A percentile compares a stretch with the other conserved stretches of the same genome.
Evolutionary conservation across 768 basidiomycete genomes (phyloP).

Genomic region (Phaeotremella fagi): DNA sequence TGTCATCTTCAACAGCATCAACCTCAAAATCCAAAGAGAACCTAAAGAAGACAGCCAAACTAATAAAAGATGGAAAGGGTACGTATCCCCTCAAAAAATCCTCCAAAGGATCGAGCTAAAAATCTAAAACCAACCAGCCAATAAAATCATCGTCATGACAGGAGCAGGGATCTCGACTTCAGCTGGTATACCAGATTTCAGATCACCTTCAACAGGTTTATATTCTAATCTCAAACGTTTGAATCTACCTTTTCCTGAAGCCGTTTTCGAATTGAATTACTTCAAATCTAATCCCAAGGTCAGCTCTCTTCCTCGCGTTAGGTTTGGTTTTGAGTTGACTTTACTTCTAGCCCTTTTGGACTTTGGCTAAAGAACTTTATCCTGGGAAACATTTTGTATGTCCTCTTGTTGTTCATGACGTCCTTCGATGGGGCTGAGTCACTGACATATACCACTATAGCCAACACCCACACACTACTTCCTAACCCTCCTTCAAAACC

Average conservation of each 20-base stretch:
- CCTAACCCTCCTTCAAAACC: slow-evolving; percentile 69
- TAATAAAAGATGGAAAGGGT: slow-evolving; percentile 28
- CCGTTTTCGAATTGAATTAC: slow-evolving; percentile 87
- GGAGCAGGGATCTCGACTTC: slow-evolving; percentile 43
- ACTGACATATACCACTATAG: slow-evolving; percentile 53
- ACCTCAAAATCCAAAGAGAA: neutral
- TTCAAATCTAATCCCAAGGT: slow-evolving; percentile 75
- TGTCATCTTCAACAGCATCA: neutral
- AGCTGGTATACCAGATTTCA: slow-evolving; percentile 64
- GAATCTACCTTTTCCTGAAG: slow-evolving; percentile 76
- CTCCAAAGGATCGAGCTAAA: neutral
- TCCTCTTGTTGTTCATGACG: neutral
- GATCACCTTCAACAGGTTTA: slow-evolving; percentile 73
- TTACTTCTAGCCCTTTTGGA: slow-evolving; percentile 58
- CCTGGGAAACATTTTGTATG: slow-evolving; percentile 60
- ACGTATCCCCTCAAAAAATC: neutral
- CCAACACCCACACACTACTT: slow-evolving; percentile 90
- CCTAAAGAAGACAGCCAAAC: slow-evolving; percentile 13
- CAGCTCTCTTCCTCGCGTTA: neutral
- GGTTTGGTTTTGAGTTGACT: neutral
- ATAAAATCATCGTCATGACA: slow-evolving; percentile 35
- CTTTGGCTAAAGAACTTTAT: slow-evolving; percentile 85
- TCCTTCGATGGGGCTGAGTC: neutral
- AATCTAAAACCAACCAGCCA: slow-evolving; percentile 17
- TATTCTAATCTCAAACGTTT: slow-evolving; percentile 50